Evolutionary conservation across 1,139 yeast genomes (phyloP).

Genomic region (Hyphopichia fennica): DNA sequence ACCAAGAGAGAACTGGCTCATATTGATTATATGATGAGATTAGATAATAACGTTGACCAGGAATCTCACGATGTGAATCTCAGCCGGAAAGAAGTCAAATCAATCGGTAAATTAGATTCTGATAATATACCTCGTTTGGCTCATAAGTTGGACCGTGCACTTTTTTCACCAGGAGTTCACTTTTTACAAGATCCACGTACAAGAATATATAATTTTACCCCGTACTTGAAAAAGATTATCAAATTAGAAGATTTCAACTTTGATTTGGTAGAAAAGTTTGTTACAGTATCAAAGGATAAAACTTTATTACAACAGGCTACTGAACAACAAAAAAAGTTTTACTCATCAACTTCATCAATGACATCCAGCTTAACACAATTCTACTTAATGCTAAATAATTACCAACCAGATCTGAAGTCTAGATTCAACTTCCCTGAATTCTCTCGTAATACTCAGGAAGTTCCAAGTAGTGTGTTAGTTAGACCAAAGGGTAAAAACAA

Average conservation of each 20-base stretch:
- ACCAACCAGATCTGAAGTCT: constrained; percentile 14
- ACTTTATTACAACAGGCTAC: constrained; percentile 51
- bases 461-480: constrained; percentile 45
- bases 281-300: constrained; percentile 68
- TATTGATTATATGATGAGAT: neutral
- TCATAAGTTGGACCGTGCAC: constrained; percentile 64
- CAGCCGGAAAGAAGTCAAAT: constrained; percentile 13
- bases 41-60: neutral
- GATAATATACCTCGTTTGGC: constrained; percentile 45
- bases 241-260: constrained; percentile 71
- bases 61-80: neutral
- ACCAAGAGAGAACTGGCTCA: neutral
- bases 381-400: constrained; percentile 69
- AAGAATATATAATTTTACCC: constrained; percentile 67
- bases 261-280: constrained; percentile 54
- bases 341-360: constrained; percentile 88
- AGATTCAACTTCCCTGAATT: constrained; percentile 40
- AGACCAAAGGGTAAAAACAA: constrained; percentile 33
- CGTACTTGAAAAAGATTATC: constrained; percentile 59
- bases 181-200: constrained; percentile 77
- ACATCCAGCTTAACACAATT: constrained; percentile 73
- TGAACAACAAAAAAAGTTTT: constrained; percentile 43
- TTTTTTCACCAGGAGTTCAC: constrained; percentile 85
- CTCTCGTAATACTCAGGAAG: constrained; percentile 25
- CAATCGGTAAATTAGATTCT: constrained; percentile 22